A percentile compares a stretch with the other conserved stretches of the same genome.
These are phyloP conservation scores for Trichophyton rubrum DNA, from an alignment of 2,329 filamentous ascomycete genomes.

Conservation along the genomic window DNA sequence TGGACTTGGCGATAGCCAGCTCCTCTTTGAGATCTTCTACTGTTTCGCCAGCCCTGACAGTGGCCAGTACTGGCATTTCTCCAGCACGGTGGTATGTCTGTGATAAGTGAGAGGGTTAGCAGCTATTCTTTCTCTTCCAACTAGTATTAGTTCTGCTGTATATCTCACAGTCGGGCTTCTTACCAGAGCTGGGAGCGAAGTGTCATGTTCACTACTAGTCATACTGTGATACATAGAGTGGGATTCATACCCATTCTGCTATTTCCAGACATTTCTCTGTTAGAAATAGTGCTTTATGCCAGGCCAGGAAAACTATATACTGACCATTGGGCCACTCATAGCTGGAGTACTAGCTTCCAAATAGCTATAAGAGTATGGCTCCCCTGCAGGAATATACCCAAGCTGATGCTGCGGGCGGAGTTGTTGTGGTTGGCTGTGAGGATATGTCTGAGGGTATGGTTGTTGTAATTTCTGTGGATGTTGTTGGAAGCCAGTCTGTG, in stretches of 20 bases:
- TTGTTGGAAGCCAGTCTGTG: constrained; percentile 4
- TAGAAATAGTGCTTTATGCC: not conserved
- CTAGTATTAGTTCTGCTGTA: not conserved
- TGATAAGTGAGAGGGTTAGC: not conserved
- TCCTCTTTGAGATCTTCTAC: not conserved
- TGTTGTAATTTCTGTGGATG: not conserved
- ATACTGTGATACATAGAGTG: constrained; percentile 5
- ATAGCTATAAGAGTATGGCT: not conserved
- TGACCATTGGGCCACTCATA: constrained; percentile 5
- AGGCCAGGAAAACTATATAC: not conserved
- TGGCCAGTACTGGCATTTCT: constrained; percentile 1
- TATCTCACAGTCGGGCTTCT: not conserved
- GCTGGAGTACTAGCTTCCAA: constrained; percentile 6
- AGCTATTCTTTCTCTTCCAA: too few species aligned
- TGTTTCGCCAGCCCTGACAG: not conserved
- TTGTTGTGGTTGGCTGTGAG: not conserved
- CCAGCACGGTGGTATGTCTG: constrained; percentile 6
- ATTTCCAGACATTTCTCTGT: not conserved
- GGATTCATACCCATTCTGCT: constrained; percentile 7
- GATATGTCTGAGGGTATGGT: not conserved
- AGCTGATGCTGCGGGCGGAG: not conserved
- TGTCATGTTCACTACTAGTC: constrained; percentile 5
- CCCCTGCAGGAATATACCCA: not conserved
- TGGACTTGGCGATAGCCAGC: not conserved
- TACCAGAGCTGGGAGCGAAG: constrained; percentile 10